Base-by-base conservation (phyloP, 768 basidiomycete species). In the Kwoniella heveanensis region DNA sequence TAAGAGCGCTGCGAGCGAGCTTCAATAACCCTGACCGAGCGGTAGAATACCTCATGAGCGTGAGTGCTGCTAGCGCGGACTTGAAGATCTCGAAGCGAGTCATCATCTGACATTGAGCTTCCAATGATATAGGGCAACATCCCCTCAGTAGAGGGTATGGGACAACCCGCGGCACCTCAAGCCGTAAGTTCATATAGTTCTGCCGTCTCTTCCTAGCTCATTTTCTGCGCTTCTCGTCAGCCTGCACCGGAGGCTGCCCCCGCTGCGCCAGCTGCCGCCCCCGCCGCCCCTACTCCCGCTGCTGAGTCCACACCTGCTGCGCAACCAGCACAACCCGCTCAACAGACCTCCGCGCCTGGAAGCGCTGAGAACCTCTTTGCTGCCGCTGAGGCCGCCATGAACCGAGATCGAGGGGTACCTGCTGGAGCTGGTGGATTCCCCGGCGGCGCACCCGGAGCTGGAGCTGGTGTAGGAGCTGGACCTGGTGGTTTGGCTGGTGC, bases 21-120 rank as follows among this genome's bases (percentile, higher is more conserved):
- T 99, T 85, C 82, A 99, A 99, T 81, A 98, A 99, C 81, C 90
- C 96, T 8, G 93, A 98, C 72, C 86, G 96, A 29, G 96, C 96
- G 7, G 95, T 92, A n/a, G 96, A 99, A 79, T 99, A 99, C 80
- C 82, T 99, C 59, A 88, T 98, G 86, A 95, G 77, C 64, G 95
- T 94, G 71, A 69, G 88, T 82, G 36, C 19, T 5, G 25, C 15
- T 32, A 32, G 13, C 7, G 32, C 32, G 13, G 13, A 6, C 13
- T 32, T 32, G 32, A 32, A 6, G 22, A 46, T 19, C 13, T 32
- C 13, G 32, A n/a, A n/a, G n/a, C n/a, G n/a, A n/a, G n/a, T n/a
- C n/a, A n/a, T n/a, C n/a, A n/a, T n/a, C n/a, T n/a, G n/a, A n/a
- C n/a, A n/a, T n/a, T 29, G 46, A n/a, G 44, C 12, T 15, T 17